Base-by-base conservation (phyloP, 768 basidiomycete species). In the Lactarius trivialis region DNA sequence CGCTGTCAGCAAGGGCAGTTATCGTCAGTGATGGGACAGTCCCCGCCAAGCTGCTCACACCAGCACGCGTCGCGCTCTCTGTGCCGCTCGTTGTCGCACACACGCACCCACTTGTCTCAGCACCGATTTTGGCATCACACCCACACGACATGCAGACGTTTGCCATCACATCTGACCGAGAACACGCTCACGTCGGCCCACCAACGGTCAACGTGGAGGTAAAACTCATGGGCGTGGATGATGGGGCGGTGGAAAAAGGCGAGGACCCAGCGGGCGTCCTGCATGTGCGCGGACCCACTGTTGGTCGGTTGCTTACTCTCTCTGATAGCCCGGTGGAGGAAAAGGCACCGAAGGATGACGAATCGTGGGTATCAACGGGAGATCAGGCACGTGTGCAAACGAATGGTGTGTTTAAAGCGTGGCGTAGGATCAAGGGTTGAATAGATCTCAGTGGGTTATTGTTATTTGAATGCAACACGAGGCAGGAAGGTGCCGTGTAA, bases 171-270 rank as follows among this genome's bases (percentile, higher is more conserved):
- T 58, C 71, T 1, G 67, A 73, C 33, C 78, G 80, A 4, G 80
- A 80, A 68, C 61, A 71, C 9, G 76, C 79, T 15, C 81, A 83
- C 61, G 81, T 83, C 14, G 94, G 93, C 4, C 86, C 93, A 3
- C 94, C 95, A 2, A 82, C 85, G n/a, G 78, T 86, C 58, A 95
- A 95, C 68, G 77, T 93, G 0, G 95, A 97, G 72, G 85, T 82
- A 6, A 88, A 93, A 70, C 78, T 98, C n/a, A 70, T 80, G 0
- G 85, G 80, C 0, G 81, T 91, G 11, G 77, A 86, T 48, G 91
- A 95, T 58, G 77, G 76, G 1, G 72, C 73, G 11, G 76, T 91
- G 8, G 91, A 91, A 70, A 73, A 68, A 2, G 90, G 88, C 2
- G 79, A 66, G 2, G 87, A 92, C 67, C 89, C 90, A 2, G 73